phyloP scores from a whole-genome alignment of 1,139 yeast species.

The Hanseniaspora sp. region DNA sequence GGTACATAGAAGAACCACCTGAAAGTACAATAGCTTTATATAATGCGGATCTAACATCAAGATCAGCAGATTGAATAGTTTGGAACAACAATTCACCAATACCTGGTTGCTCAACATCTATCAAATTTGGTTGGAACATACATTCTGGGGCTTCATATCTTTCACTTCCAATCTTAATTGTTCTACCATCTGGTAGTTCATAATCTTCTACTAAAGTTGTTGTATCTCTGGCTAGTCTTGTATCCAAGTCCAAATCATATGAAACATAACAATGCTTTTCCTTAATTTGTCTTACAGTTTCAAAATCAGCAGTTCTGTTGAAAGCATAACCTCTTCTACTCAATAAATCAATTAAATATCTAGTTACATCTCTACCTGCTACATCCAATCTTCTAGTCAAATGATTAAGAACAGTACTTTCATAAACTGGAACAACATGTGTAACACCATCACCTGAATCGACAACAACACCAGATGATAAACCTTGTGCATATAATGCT shows the following conservation, averaged over 20 bases:
- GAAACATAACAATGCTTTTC: conserved; percentile 93
- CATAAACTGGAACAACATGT: conserved; percentile 95
- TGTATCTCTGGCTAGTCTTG: conserved; percentile 81
- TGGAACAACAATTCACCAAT: conserved; percentile 86
- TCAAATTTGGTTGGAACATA: conserved; percentile 89
- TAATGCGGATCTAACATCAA: conserved; percentile 79
- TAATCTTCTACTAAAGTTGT: conserved; percentile 83
- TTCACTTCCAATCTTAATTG: conserved; percentile 87
- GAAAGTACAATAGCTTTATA: conserved; percentile 87
- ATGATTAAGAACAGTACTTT: conserved; percentile 88
- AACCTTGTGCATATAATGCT: conserved; percentile 93
- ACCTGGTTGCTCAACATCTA: conserved; percentile 97
- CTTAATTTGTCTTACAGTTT: conserved; percentile 94
- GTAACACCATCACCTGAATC: conserved; percentile 95
- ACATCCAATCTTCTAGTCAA: conserved; percentile 86
- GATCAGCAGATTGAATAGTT: conserved; percentile 87
- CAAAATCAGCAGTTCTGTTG: conserved; percentile 96
- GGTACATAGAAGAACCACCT: conserved; percentile 98
- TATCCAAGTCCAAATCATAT: conserved; percentile 81
- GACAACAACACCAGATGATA: conserved; percentile 95
- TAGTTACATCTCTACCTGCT: conserved; percentile 96
- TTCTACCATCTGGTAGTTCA: conserved; percentile 93
- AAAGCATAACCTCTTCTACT: conserved; percentile 95
- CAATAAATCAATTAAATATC: conserved; percentile 78
- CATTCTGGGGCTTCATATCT: conserved; percentile 98